Conservation (phyloP, 305 asterid genomes). For the Fraxinus sp. region DNA sequence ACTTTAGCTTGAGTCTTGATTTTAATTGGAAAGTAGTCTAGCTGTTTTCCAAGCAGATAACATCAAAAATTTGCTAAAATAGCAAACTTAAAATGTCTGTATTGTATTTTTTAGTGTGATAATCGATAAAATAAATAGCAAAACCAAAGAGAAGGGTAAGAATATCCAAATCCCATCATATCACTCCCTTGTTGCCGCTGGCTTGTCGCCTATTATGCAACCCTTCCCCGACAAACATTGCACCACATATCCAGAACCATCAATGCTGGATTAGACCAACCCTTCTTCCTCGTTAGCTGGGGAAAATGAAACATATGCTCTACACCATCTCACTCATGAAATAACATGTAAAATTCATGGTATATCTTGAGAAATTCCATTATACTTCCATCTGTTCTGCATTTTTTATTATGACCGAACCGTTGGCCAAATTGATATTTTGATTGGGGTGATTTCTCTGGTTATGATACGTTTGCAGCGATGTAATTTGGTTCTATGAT, state of each 20-base stretch:
- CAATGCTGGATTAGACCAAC: neutral
- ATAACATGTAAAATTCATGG: neutral
- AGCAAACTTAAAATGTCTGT: neutral
- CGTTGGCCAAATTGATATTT: neutral
- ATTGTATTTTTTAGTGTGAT: neutral
- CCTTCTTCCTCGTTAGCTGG: neutral
- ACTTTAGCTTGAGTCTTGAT: neutral
- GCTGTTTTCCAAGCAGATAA: neutral
- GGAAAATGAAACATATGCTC: neutral
- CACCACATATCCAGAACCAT: neutral
- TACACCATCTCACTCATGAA: neutral
- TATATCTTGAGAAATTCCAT: neutral
- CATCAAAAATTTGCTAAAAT: neutral
- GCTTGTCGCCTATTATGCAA: neutral
- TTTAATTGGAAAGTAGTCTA: neutral
- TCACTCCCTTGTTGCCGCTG: neutral
- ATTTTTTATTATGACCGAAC: neutral
- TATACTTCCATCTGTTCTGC: neutral
- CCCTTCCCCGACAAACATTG: neutral
- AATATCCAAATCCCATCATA: neutral
- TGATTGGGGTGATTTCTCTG: neutral
- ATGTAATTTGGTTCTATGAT: neutral
- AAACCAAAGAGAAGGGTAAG: neutral
- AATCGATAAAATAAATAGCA: neutral
- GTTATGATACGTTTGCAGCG: neutral